Base-by-base conservation (phyloP, 2,329 filamentous ascomycete genomes). In the Fusarium verrucosum region DNA sequence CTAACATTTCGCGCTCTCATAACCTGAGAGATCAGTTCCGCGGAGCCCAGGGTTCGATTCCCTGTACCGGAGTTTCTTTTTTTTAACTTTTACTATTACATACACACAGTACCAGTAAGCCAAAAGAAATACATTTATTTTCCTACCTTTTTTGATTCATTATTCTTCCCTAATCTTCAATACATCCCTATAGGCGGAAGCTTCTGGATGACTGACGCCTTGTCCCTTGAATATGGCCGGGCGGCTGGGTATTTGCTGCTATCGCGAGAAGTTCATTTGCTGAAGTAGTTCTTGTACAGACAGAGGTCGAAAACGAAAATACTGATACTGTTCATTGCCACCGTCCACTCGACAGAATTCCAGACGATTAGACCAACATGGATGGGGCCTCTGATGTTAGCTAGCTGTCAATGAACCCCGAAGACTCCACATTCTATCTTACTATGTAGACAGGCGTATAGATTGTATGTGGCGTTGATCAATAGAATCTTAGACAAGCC, bases 271-370 rank as follows among this genome's bases (percentile, higher is more conserved):
- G 55, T 67, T 57, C 42, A 69, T 16, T 66, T 69, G 1, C 52
- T 54, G 13, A 71, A 54, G 7, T 55, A 70, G 7, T 49, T 45
- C 33, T 70, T 72, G 57, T 78, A 80, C 0, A 80, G 65, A 80
- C 0, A 80, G 65, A 0, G 78, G 78, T 1, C 77, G 72, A 9
- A 74, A 5, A 78, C 75, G 1, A 78, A 77, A 5, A 80, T 77
- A 7, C 75, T 76, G 20, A 78, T 75, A 66, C 78, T 79, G 17
- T 80, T 68, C 71, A 80, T 75, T 10, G 76, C 76, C 4, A 78
- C 75, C 4, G 76, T 69, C 10, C 78, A 72, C 41, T 80, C 78
- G 23, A 77, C 76, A 1, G 75, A 76, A 0, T 75, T 73, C 78
- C 78, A 80, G 9, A 75, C 68, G 5, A 78, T 76, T 16, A 78